Evolutionary conservation across 1,284 basidiomycete species (phyloP), one percentile per base, ranked within the genome.

Genomic region (Mrakiaceae sp.): DNA sequence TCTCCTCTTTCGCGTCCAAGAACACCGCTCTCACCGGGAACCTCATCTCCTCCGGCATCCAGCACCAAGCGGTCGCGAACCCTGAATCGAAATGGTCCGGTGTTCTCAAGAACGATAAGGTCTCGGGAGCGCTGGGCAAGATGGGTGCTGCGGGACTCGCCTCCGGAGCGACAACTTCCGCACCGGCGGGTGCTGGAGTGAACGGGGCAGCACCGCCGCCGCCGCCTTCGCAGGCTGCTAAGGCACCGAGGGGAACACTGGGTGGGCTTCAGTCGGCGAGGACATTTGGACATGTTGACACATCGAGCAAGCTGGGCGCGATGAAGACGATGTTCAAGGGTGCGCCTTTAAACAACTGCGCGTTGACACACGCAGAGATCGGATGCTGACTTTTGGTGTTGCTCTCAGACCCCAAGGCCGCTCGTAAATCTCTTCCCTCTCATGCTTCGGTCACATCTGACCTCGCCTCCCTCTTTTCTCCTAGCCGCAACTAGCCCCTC

Each of bases 321-420:
- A 16, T 63, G 12, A 63, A 63, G 62, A 63, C 62, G 9, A 63
- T 63, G 62, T 63, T 63, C 53, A 57, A 63, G 57, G 27, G 27
- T 27, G 27, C 27, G 27, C 27, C 27, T 27, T 27, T 27, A 27
- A 27, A 27, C 27, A 27, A 27, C 27, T 27, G 27, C 27, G 27
- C 27, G 27, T 27, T 27, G 27, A 27, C 27, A 27, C 27, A 27
- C 27, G 27, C 27, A 27, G 27, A 27, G 27, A 27, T 27, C 27
- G 27, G 27, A 27, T 27, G 27, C 27, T 27, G 27, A 27, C 27
- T 27, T 27, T 27, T 27, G 27, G 27, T 27, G 27, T 27, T 27
- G 27, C 27, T 27, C 27, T 27, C 27, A 42, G 53, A 55, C 27
- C 53, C 53, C 4, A 55, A 55, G 39, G 53, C 53, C 5, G 53